These are phyloP conservation scores for Abelmoschus esculentus DNA, from an alignment of 345 rosid species.

Conservation along the genomic window DNA sequence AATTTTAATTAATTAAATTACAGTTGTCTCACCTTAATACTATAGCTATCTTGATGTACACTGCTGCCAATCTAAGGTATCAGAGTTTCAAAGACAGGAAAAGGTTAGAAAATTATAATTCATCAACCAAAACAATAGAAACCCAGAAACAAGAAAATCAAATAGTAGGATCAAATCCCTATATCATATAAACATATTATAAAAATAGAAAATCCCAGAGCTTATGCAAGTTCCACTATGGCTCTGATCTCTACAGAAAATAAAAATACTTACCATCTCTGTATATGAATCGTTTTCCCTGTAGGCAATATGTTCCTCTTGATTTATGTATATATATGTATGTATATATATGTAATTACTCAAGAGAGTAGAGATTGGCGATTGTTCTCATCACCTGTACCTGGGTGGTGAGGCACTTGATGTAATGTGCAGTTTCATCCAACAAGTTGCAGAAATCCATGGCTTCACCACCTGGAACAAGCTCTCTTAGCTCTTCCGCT, in stretches of 20 bases:
- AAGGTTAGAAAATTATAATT: too few species aligned
- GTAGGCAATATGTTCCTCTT: not conserved
- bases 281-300: not conserved
- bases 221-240: not conserved
- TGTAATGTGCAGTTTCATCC: constrained; percentile 54
- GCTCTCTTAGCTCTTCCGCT: constrained; percentile 29
- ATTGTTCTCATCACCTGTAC: constrained; percentile 54
- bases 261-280: constrained; percentile 7
- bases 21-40: not conserved
- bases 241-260: not conserved
- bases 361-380: constrained; percentile 30
- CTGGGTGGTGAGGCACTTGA: constrained; percentile 44
- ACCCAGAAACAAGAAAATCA: too few species aligned
- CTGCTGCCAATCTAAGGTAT: not conserved
- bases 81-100: too few species aligned
- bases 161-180: too few species aligned
- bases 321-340: not conserved
- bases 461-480: constrained; percentile 50
- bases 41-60: constrained; percentile 1
- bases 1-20: too few species aligned
- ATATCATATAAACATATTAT: not conserved
- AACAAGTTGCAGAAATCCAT: constrained; percentile 42
- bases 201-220: not conserved
- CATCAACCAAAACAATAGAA: too few species aligned
- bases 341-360: constrained; percentile 4